Conservation (phyloP, 805 yeast genomes). For the Myxozyma geophila region DNA sequence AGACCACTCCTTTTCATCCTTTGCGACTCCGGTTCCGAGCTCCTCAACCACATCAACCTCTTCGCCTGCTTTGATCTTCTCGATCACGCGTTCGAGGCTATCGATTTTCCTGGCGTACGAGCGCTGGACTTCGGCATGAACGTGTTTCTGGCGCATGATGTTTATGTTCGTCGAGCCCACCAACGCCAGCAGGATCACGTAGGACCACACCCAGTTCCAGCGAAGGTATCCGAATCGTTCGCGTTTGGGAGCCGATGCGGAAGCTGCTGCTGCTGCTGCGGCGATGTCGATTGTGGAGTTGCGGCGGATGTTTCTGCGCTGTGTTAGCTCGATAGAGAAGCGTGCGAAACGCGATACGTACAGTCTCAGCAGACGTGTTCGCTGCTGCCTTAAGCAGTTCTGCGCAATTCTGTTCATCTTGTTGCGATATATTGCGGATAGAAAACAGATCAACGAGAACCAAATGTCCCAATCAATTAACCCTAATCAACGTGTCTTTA, state of each 20-base stretch:
- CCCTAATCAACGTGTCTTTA: not conserved
- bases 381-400: too few species aligned
- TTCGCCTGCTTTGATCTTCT: slow-evolving; percentile 13
- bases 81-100: slow-evolving; percentile 24
- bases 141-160: slow-evolving; percentile 30
- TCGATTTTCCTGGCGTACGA: slow-evolving; percentile 15
- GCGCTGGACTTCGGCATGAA: slow-evolving; percentile 20
- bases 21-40: slow-evolving; percentile 30
- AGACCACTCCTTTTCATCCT: slow-evolving; percentile 30
- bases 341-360: not conserved
- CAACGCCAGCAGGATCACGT: slow-evolving; percentile 25
- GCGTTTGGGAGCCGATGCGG: not conserved
- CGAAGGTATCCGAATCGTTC: slow-evolving; percentile 9
- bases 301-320: not conserved
- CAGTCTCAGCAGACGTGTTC: too few species aligned
- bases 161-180: slow-evolving; percentile 33
- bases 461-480: too few species aligned
- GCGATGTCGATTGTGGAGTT: not conserved
- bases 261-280: slow-evolving; percentile 2
- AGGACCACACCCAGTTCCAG: slow-evolving; percentile 33
- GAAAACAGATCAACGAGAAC: too few species aligned
- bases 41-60: slow-evolving; percentile 31
- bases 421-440: too few species aligned
- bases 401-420: not conserved
- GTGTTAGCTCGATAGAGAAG: not conserved